phyloP scores from a whole-genome alignment of 306 rosid genomes.

The Vigna nakashimae region DNA sequence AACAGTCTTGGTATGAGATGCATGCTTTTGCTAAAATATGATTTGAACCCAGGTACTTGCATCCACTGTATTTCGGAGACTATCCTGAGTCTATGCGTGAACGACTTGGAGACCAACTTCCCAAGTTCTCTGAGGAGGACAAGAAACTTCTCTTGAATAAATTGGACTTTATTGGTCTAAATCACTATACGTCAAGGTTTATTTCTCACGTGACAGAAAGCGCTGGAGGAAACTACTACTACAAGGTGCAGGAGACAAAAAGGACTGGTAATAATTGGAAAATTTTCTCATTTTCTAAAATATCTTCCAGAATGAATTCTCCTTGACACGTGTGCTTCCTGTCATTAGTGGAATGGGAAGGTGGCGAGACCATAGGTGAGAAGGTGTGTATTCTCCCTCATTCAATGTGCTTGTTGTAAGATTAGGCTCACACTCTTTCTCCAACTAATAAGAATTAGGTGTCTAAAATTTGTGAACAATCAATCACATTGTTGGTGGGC shows the following conservation, averaged over 20 bases:
- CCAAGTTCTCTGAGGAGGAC: slow-evolving; percentile 81
- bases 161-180: slow-evolving; percentile 81
- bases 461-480: too few relatives aligned
- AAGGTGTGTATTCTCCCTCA: slow-evolving; percentile 60
- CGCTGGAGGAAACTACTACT: slow-evolving; percentile 52
- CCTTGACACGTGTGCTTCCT: slow-evolving; percentile 41
- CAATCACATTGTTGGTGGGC: too few relatives aligned
- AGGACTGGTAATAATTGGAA: slow-evolving; percentile 63
- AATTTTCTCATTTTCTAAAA: not conserved
- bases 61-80: slow-evolving; percentile 81
- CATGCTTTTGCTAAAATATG: slow-evolving; percentile 27
- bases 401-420: not conserved
- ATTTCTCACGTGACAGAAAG: slow-evolving; percentile 63
- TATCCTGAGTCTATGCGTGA: slow-evolving; percentile 85
- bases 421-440: too few relatives aligned
- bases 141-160: slow-evolving; percentile 67
- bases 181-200: slow-evolving; percentile 90
- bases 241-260: slow-evolving; percentile 60
- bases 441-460: too few relatives aligned
- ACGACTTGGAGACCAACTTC: slow-evolving; percentile 81
- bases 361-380: slow-evolving; percentile 82
- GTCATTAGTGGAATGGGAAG: slow-evolving; percentile 82
- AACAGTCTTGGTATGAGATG: slow-evolving; percentile 35
- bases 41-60: slow-evolving; percentile 65
- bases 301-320: slow-evolving; percentile 22